Evolutionary conservation across 768 basidiomycete species (phyloP), one percentile per base, ranked within the genome.

Genomic region (Phlegmacium glaucopus): DNA sequence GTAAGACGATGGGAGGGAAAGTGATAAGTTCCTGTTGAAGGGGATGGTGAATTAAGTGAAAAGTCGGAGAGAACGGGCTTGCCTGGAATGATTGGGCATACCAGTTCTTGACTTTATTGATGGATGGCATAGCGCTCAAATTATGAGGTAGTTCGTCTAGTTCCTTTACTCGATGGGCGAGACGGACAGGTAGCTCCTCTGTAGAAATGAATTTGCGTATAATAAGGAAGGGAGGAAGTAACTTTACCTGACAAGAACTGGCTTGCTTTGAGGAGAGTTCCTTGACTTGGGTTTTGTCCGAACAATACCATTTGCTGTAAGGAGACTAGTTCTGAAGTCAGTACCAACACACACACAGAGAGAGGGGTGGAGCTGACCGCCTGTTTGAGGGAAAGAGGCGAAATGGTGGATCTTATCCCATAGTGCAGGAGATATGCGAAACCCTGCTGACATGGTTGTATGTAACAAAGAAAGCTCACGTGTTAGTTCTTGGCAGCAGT

Each of bases 21-120:
- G 71, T 77, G 64, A 97, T 82, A 47, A 98, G 78, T 73, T 97
- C 95, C 94, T 97, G 52, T 22, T 22, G 22, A 5, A 22, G 36
- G 22, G 18, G n/a, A 28, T 27, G 11, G 22, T 15, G 36, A 13
- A 15, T 37, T 26, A 37, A 17, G 17, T 50, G 16, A 44, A 27
- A 30, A 36, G 34, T 16, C 30, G 43, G 22, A 34, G 18, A 26
- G 35, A 25, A 30, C 25, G 34, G 6, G 70, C 83, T 43, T 44
- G 94, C 95, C 79, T 98, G 90, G 65, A 99, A 98, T 12, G 90
- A 92, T 72, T 98, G 92, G 1, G 95, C 95, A 66, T 99, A 99
- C 96, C 96, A 99, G 60, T 95, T 87, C 72, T 94, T 94, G 50
- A 99, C 90, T 62, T 90, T 94, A 48, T 83, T 81, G 54, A 99